phyloP scores from a whole-genome alignment of 1,284 basidiomycete genomes.

The Lentinus polychrous region DNA sequence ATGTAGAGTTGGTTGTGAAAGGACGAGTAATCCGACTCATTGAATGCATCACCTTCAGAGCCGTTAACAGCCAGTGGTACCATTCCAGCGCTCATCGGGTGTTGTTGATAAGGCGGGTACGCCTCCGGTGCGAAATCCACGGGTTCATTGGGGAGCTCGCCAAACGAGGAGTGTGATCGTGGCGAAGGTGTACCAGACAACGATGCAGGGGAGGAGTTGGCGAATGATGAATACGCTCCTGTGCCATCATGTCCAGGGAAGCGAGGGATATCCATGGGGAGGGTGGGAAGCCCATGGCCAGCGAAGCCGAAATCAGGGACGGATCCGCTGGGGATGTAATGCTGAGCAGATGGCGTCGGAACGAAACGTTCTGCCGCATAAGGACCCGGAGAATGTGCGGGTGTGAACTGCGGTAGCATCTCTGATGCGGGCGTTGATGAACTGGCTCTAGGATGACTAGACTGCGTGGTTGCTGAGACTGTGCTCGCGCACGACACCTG shows the following conservation, averaged over 20 bases:
- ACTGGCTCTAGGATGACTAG: too few relatives aligned
- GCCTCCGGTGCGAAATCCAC: neutral
- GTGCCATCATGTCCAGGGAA: neutral
- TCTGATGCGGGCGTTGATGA: neutral
- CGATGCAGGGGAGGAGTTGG: neutral
- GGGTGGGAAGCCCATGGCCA: neutral
- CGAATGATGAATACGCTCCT: neutral
- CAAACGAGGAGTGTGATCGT: constrained; percentile 1
- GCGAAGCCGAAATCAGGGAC: neutral
- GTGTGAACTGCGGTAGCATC: neutral
- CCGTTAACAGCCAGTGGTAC: neutral
- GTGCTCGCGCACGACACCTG: constrained; percentile 34
- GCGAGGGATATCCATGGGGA: neutral
- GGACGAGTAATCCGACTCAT: neutral
- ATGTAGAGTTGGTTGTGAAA: neutral
- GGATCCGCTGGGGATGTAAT: constrained; percentile 13
- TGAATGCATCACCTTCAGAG: neutral
- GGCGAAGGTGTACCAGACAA: neutral
- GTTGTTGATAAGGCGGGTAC: neutral
- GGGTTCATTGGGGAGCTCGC: neutral
- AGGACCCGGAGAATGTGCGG: neutral
- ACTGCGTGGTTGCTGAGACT: too few relatives aligned
- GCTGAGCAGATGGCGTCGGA: neutral
- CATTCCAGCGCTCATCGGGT: neutral
- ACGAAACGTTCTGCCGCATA: neutral